Conservation (phyloP, 495 filamentous ascomycete species). For the Penicillium diatomitis region DNA sequence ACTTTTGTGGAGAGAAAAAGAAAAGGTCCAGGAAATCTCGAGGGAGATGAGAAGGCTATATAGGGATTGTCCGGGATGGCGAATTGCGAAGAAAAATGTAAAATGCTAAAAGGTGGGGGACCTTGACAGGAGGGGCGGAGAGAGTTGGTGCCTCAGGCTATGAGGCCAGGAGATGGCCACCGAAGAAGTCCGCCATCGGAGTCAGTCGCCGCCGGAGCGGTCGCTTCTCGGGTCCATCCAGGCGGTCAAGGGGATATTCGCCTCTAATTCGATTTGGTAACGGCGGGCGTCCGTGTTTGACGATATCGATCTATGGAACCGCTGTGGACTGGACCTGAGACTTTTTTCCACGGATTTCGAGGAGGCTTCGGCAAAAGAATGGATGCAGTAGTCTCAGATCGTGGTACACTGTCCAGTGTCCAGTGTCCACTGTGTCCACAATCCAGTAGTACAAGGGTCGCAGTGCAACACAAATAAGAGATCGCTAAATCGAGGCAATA, state of each 20-base stretch:
- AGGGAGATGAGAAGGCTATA: neutral
- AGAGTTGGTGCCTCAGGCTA: conserved; percentile 20
- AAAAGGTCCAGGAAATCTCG: conserved; percentile 3
- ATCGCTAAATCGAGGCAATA: no score
- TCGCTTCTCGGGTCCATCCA: no score
- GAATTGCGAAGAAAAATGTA: conserved; percentile 5
- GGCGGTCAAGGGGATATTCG: no score
- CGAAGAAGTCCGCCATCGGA: no score
- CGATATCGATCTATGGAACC: conserved; percentile 12
- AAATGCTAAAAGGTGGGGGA: conserved; percentile 16
- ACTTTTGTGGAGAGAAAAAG: conserved; percentile 3
- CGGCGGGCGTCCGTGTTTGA: neutral
- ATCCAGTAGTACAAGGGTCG: no score
- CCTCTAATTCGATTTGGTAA: no score
- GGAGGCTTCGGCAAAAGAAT: neutral
- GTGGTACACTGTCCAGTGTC: neutral
- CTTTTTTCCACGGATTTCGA: conserved; percentile 13
- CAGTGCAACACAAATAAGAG: no score
- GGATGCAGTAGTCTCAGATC: neutral
- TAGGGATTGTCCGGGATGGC: neutral
- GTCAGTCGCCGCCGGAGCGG: no score
- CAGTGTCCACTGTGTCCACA: no score
- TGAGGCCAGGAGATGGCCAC: neutral
- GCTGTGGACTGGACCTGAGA: conserved; percentile 2
- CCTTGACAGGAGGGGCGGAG: conserved; percentile 5